Conservation (phyloP, 257 asterid species). For the Perilla frutescens region DNA sequence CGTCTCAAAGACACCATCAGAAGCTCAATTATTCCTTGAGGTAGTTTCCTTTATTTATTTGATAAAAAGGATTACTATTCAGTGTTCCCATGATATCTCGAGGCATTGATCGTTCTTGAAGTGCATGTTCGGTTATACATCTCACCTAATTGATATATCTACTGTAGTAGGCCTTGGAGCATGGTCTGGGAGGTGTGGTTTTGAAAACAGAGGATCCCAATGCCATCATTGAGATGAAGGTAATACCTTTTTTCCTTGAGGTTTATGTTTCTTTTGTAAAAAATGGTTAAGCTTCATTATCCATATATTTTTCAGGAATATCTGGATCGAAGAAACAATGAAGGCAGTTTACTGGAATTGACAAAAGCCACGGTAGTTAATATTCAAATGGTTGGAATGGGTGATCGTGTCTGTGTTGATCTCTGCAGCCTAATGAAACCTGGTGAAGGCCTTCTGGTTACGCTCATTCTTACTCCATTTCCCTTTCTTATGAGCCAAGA, state of each 20-base stretch:
- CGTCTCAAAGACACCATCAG: slow-evolving; percentile 67
- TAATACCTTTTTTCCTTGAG: slow-evolving; percentile 27
- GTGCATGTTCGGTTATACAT: slow-evolving; percentile 2
- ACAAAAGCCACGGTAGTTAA: slow-evolving; percentile 63
- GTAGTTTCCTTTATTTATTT: slow-evolving; percentile 43
- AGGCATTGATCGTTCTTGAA: slow-evolving; percentile 1
- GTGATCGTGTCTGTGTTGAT: slow-evolving; percentile 93
- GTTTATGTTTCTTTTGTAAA: slow-evolving; percentile 23
- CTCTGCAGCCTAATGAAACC: slow-evolving; percentile 93
- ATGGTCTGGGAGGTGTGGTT: slow-evolving; percentile 85
- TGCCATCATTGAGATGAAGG: slow-evolving; percentile 77
- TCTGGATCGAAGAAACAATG: slow-evolving; percentile 65
- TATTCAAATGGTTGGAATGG: slow-evolving; percentile 84
- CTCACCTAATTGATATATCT: slow-evolving; percentile 31
- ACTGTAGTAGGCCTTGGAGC: slow-evolving; percentile 84
- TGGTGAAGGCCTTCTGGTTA: slow-evolving; percentile 97
- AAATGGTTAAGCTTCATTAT: slow-evolving; percentile 30
- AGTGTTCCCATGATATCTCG: not conserved
- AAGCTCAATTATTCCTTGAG: slow-evolving; percentile 84
- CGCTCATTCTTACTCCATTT: slow-evolving; percentile 24
- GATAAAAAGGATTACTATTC: not conserved
- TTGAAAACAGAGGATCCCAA: slow-evolving; percentile 73
- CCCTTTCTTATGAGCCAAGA: not conserved
- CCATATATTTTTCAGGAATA: slow-evolving; percentile 56
- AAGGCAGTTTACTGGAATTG: slow-evolving; percentile 58